Base-by-base conservation (phyloP, 208 protist species). In the Spongospora subterranea region DNA sequence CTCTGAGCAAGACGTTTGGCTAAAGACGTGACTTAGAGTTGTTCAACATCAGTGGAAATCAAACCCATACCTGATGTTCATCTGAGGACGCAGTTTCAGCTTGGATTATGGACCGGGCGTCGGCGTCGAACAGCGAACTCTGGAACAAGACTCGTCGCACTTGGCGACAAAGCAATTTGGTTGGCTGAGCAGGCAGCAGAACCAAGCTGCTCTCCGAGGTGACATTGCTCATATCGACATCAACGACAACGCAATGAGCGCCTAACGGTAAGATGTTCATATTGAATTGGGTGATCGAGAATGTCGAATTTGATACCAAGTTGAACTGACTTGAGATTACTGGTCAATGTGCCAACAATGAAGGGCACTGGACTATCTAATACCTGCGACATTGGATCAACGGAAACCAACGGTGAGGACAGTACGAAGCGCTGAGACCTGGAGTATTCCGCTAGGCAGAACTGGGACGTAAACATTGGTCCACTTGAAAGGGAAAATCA, bases 221-320 rank as follows among this genome's bases (percentile, higher is more conserved):
- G 71, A 82, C 71, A 35, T 6, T 82, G 71, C 71, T 82, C 71
- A 82, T 82, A n/a, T 82, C 71, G n/a, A 82, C 11, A 43, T 82
- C 71, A n/a, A 82, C 35, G 6, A 82, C 35, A 13, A 82, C 71
- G 40, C 71, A 82, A 43, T 82, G 71, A 82, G 71, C 35, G 35
- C 17, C 71, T 82, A 82, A 29, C 17, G 35, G 35, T 43, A 6
- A n/a, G n/a, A n/a, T n/a, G n/a, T n/a, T 6, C n/a, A 35, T 82
- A n/a, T 39, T 6, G 40, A n/a, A 82, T 82, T 6, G 40, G 17
- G 71, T 82, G 35, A 82, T 35, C 35, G 17, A n/a, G 17, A 82
- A 45, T 13, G 50, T 29, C 6, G 50, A 29, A 60, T 29, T 6
- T 24, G 24, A 60, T 45, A 82, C 71, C 71, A n/a, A 82, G 71